A percentile compares a stretch with the other conserved stretches of the same genome.
Conservation (phyloP, 192 early-diverging fungal species). For the Anaeromyces robustus region DNA sequence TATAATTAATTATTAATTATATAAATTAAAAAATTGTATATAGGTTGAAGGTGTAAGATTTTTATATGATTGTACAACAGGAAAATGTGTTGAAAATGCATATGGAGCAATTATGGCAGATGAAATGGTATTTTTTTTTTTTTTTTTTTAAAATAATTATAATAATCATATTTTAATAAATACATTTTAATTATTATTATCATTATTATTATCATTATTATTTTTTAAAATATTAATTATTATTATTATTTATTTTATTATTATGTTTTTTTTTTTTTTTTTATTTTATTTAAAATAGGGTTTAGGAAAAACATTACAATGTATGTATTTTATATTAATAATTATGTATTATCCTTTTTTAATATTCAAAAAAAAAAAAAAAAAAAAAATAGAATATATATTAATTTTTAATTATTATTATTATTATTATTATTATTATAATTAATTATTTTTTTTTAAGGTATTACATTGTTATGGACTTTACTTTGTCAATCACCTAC, state of each 20-base stretch:
- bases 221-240: no score
- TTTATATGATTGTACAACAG: constrained; percentile 86
- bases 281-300: constrained; percentile 13
- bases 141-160: background rate
- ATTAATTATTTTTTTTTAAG: no score
- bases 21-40: background rate
- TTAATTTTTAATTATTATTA: background rate
- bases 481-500: constrained; percentile 77
- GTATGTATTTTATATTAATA: background rate
- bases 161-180: background rate
- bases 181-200: no score
- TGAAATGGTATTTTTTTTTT: constrained; percentile 49
- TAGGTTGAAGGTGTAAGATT: constrained; percentile 94
- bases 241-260: background rate
- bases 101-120: constrained; percentile 99
- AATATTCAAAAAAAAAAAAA: no score
- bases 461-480: constrained; percentile 96
- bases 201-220: no score
- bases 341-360: no score
- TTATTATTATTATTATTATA: background rate
- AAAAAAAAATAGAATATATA: no score
- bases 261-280: background rate
- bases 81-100: constrained; percentile 47
- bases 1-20: background rate
- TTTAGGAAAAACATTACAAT: constrained; percentile 54